Evolutionary conservation across 257 asterid species (phyloP).

Genomic region (Paulownia fortunei): DNA sequence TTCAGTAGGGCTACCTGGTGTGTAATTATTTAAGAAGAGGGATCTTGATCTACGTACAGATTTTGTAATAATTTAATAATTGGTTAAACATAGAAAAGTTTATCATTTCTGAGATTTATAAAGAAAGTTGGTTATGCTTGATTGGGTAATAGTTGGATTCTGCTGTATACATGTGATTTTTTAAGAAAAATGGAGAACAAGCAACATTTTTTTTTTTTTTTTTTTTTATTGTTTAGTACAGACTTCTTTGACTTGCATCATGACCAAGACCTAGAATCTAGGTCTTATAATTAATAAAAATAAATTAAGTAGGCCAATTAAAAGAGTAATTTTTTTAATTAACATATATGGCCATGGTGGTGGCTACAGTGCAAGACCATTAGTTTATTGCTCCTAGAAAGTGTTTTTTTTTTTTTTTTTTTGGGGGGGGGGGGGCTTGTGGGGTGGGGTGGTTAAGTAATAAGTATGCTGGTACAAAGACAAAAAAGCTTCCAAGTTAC

Average conservation of each 20-base stretch:
- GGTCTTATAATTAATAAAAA: background rate
- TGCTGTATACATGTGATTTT: no score
- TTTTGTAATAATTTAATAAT: no score
- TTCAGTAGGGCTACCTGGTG: no score
- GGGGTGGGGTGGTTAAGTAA: no score
- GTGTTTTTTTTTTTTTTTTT: background rate
- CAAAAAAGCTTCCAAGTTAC: background rate
- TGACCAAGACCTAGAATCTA: background rate
- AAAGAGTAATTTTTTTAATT: background rate
- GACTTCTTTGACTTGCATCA: background rate
- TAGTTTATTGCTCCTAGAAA: background rate
- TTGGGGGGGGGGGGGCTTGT: no score
- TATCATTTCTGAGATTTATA: background rate
- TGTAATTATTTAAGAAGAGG: no score
- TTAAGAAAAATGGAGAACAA: no score
- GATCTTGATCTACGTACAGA: no score
- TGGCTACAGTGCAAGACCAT: background rate
- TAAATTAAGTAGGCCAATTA: background rate
- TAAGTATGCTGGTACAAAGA: background rate
- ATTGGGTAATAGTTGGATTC: constrained; percentile 24
- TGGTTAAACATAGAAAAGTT: background rate
- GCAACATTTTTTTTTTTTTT: background rate
- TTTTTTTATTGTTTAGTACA: background rate
- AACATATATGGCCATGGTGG: background rate
- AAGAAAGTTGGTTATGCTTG: background rate